Conservation (phyloP, 2,329 filamentous ascomycete species). For the Pestalotiopsis sp. region DNA sequence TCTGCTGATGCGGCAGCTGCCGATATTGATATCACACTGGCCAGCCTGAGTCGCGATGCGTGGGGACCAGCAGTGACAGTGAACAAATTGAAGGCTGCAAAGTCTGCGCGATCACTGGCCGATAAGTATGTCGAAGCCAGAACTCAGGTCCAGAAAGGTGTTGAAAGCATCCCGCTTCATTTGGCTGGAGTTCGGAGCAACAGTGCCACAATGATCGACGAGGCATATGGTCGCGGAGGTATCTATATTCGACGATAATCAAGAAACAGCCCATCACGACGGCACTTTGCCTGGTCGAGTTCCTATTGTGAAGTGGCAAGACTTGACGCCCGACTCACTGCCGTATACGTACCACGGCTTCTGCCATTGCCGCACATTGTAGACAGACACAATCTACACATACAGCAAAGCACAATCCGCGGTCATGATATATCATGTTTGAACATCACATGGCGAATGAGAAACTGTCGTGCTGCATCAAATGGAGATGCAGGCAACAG, state of each 20-base stretch:
- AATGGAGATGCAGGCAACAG: no score
- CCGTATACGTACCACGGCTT: no score
- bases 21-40: conserved; percentile 46
- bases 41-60: conserved; percentile 46
- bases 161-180: conserved; percentile 63
- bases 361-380: no score
- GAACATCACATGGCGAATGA: no score
- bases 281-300: background rate
- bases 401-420: no score
- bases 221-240: conserved; percentile 50
- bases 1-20: conserved; percentile 28
- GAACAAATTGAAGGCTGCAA: conserved; percentile 39
- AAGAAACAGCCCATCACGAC: background rate
- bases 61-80: conserved; percentile 47
- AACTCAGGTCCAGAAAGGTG: conserved; percentile 51
- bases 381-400: no score
- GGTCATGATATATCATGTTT: no score
- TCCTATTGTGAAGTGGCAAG: background rate
- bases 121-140: conserved; percentile 52
- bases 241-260: conserved; percentile 46
- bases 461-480: no score
- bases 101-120: conserved; percentile 43
- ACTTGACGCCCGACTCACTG: background rate
- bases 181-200: conserved; percentile 59
- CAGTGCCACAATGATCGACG: conserved; percentile 49